phyloP scores from a whole-genome alignment of 1,284 basidiomycete genomes.

The Cutaneotrichosporon cavernicola region DNA sequence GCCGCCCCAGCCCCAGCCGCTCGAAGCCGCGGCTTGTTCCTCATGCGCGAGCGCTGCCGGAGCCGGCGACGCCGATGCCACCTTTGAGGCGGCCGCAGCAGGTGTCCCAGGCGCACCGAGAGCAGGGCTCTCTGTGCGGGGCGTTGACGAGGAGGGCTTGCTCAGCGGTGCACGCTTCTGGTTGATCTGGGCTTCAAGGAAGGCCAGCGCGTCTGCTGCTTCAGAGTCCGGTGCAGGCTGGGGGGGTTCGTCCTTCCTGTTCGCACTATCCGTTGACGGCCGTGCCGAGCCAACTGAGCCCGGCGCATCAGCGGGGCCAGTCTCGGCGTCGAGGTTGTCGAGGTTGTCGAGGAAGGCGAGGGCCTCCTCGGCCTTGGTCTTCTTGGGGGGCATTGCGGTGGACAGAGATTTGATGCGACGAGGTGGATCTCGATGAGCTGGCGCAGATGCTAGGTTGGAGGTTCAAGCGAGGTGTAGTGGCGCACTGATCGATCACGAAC shows the following conservation, averaged over 20 bases:
- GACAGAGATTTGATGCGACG: not conserved
- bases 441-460: not conserved
- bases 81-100: slow-evolving; percentile 19
- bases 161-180: slow-evolving; percentile 61
- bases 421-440: not conserved
- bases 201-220: slow-evolving; percentile 67
- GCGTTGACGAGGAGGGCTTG: slow-evolving; percentile 27
- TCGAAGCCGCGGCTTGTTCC: not conserved
- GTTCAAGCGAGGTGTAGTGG: not conserved
- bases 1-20: slow-evolving; percentile 46
- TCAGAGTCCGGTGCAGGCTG: slow-evolving; percentile 63
- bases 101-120: slow-evolving; percentile 15
- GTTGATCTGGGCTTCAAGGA: slow-evolving; percentile 84
- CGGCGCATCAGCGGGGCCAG: slow-evolving; percentile 1
- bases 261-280: slow-evolving; percentile 27
- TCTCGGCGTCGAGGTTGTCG: slow-evolving; percentile 63
- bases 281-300: slow-evolving; percentile 17
- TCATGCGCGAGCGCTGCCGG: slow-evolving; percentile 13
- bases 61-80: slow-evolving; percentile 23
- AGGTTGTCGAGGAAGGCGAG: slow-evolving; percentile 86
- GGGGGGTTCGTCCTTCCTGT: slow-evolving; percentile 8
- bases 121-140: slow-evolving; percentile 33
- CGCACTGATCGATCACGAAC: not conserved
- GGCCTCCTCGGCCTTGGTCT: slow-evolving; percentile 81
- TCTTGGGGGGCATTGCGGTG: slow-evolving; percentile 45